Evolutionary conservation across 805 yeast species (phyloP).

Genomic region (Zygosaccharomyces gambellarensis): DNA sequence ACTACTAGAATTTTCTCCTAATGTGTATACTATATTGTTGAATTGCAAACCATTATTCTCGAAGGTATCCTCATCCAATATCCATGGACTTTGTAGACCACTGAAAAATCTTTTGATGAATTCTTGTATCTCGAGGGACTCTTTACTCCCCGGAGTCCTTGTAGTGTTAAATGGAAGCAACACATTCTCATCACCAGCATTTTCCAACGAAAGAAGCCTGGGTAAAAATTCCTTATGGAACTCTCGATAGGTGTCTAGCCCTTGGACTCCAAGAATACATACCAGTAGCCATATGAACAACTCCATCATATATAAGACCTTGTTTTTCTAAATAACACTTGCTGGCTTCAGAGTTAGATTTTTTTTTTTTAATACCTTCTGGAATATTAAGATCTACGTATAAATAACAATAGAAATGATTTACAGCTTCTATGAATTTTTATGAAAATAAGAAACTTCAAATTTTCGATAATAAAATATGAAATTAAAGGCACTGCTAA

Average conservation of each 20-base stretch:
- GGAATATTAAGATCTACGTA: no score
- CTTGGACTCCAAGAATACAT: background rate
- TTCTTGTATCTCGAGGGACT: slow-evolving; percentile 36
- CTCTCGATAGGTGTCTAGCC: slow-evolving; percentile 1
- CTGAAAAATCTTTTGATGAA: slow-evolving; percentile 37
- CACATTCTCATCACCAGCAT: slow-evolving; percentile 10
- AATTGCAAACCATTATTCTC: slow-evolving; percentile 35
- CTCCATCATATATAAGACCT: background rate
- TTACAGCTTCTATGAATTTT: background rate
- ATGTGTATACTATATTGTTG: slow-evolving; percentile 37
- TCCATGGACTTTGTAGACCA: slow-evolving; percentile 27
- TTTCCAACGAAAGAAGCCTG: slow-evolving; percentile 7
- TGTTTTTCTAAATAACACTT: background rate
- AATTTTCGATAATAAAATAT: background rate
- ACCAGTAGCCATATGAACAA: background rate
- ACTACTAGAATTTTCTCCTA: slow-evolving; percentile 21
- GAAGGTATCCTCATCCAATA: slow-evolving; percentile 35
- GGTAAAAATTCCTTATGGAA: slow-evolving; percentile 7
- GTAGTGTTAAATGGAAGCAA: slow-evolving; percentile 36
- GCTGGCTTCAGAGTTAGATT: background rate
- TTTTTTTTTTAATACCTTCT: no score
- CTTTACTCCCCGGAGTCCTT: slow-evolving; percentile 41
- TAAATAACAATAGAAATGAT: background rate
- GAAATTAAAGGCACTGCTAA: background rate
- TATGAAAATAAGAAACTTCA: background rate